A percentile compares a stretch with the other conserved stretches of the same genome.
Evolutionary conservation across 257 asterid species (phyloP).

Genomic region (Nicotiana tabacum): DNA sequence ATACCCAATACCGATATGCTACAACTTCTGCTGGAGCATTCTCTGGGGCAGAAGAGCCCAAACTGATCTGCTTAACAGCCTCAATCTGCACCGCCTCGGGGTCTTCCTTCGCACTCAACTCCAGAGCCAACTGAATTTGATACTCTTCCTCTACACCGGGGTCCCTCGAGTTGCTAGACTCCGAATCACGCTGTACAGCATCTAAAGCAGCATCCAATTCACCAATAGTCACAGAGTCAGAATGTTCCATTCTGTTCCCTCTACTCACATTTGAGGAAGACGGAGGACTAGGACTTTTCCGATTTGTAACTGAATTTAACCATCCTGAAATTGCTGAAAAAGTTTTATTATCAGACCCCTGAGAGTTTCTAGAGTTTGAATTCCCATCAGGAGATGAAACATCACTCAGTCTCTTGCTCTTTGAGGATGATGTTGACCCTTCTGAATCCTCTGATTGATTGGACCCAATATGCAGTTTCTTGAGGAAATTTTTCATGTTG

Average conservation of each 20-base stretch:
- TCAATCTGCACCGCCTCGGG: conserved; percentile 99
- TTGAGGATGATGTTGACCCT: conserved; percentile 61
- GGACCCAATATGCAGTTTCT: conserved; percentile 77
- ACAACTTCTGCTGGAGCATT: conserved; percentile 83
- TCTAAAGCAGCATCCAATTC: conserved; percentile 66
- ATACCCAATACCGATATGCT: conserved; percentile 91
- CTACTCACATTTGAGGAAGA: conserved; percentile 53
- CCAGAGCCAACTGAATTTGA: conserved; percentile 89
- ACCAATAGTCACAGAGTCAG: conserved; percentile 67
- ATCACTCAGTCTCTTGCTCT: conserved; percentile 44
- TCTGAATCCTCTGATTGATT: conserved; percentile 69
- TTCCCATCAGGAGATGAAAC: conserved; percentile 44
- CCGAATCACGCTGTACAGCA: conserved; percentile 54
- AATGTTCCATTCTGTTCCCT: conserved; percentile 55
- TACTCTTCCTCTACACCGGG: conserved; percentile 87
- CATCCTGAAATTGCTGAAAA: conserved; percentile 86
- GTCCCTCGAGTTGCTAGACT: conserved; percentile 63
- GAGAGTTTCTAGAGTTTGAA: conserved; percentile 40
- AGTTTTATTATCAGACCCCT: conserved; percentile 57
- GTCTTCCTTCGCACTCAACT: conserved; percentile 93
- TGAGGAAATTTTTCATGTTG: conserved; percentile 73
- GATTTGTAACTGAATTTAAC: conserved; percentile 74
- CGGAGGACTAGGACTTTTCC: conserved; percentile 69
- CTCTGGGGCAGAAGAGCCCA: conserved; percentile 68
- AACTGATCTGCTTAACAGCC: conserved; percentile 97